Conservation (phyloP, 257 asterid genomes). For the Avicennia marina region DNA sequence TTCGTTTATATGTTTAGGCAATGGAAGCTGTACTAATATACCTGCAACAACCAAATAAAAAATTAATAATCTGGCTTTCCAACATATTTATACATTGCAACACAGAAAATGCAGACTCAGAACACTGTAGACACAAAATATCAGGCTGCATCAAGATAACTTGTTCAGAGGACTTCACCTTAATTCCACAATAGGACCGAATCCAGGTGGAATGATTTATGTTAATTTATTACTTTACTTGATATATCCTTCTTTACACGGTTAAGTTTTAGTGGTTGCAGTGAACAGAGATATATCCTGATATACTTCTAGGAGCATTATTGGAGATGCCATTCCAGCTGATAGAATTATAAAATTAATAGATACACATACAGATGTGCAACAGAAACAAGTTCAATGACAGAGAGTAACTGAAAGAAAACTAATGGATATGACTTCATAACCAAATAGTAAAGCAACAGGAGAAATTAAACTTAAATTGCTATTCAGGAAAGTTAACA, state of each 20-base stretch:
- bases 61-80: background rate
- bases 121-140: background rate
- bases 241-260: background rate
- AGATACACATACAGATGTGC: background rate
- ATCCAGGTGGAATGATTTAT: background rate
- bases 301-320: background rate
- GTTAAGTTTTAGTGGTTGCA: slow-evolving; percentile 2
- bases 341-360: background rate
- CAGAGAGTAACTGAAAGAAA: background rate
- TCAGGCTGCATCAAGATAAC: background rate
- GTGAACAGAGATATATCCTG: background rate
- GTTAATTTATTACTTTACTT: background rate
- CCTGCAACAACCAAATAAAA: slow-evolving; percentile 42
- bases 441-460: too few relatives aligned
- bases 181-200: background rate
- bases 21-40: slow-evolving; percentile 87
- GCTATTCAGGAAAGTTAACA: background rate
- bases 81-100: background rate
- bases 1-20: slow-evolving; percentile 89
- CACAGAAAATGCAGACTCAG: background rate
- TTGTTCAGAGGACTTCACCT: background rate
- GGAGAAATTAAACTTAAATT: background rate
- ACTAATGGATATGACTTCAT: too few relatives aligned
- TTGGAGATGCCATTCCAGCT: background rate
- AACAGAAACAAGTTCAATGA: background rate